Percentiles rank a stretch among this genome's conserved stretches.
Conservation (phyloP, 2,329 filamentous ascomycete species). For the Xylogone sp. region DNA sequence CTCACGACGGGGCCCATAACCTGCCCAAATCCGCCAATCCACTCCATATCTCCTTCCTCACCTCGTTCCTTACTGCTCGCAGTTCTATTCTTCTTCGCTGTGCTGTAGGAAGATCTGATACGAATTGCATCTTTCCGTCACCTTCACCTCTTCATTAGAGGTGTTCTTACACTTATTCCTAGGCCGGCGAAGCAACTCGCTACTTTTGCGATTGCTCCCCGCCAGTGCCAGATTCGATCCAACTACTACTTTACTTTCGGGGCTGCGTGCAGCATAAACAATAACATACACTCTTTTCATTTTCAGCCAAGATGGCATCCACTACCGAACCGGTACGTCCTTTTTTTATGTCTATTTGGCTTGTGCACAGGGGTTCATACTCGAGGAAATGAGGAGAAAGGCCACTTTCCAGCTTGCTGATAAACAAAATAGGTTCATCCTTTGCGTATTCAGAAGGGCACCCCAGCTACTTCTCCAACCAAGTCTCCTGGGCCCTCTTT, state of each 20-base stretch:
- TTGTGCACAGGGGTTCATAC: no score
- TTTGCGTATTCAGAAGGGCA: conserved; percentile 73
- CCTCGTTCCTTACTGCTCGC: neutral
- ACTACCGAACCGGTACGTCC: neutral
- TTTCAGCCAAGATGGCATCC: neutral
- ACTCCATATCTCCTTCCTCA: neutral
- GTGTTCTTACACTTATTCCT: neutral
- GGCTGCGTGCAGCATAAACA: neutral
- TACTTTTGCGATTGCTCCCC: neutral
- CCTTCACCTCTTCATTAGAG: neutral
- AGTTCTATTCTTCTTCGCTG: neutral
- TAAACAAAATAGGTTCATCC: conserved; percentile 60
- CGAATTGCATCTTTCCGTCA: neutral
- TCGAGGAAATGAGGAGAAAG: no score
- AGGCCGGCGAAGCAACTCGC: neutral
- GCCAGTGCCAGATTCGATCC: neutral
- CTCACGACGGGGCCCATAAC: neutral
- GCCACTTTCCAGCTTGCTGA: neutral
- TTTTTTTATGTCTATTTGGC: neutral
- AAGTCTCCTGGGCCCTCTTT: conserved; percentile 56
- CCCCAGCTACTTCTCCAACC: conserved; percentile 53
- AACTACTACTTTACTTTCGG: neutral
- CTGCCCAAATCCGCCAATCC: neutral
- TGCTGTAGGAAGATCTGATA: neutral
- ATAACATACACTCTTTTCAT: neutral